Evolutionary conservation across 139 green algal species (phyloP), one percentile per base, ranked within the genome.

Genomic region (Raphidocelis subcapitata): DNA sequence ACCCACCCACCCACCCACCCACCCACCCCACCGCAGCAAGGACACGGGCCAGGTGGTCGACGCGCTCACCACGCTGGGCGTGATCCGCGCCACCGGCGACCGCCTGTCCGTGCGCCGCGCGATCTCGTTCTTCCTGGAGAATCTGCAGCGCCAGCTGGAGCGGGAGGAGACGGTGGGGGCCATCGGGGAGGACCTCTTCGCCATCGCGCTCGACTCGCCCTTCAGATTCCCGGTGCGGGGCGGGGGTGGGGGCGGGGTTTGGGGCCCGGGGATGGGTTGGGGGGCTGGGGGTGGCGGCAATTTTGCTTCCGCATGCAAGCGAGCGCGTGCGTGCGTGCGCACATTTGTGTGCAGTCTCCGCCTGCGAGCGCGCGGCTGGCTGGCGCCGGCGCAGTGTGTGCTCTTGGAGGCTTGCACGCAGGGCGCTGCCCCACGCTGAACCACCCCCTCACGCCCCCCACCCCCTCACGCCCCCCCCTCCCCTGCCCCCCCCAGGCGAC

Each of bases 161-260:
- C 67, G 87, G 51, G 54, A 94, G 74, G 89, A 94, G 78, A 88
- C 88, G 35, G 86, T 93, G 24, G 64, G 60, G 18, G 75, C 67
- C 37, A 95, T 95, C 63, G 92, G 92, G 1, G 91, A 96, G 74
- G 92, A 97, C 73, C 73, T 97, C 54, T 96, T 97, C 80, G 71
- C 87, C 26, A 89, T 97, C 29, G 92, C 91, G 0, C 16, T 92
- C 51, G 92, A 97, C 81, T 85, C 91, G 81, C 92, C 92, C 29
- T 97, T 97, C 89, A 66, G 78, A 41, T 83, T 81, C 47, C 75
- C 66, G 15, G 61, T 67, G 61, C 5, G 61, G n/a, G n/a, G n/a
- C n/a, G n/a, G n/a, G n/a, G n/a, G n/a, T n/a, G n/a, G n/a, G n/a
- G n/a, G n/a, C n/a, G n/a, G n/a, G n/a, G n/a, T n/a, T n/a, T n/a